phyloP scores from a whole-genome alignment of 2,329 filamentous ascomycete genomes.

The Fusarium scirpi region DNA sequence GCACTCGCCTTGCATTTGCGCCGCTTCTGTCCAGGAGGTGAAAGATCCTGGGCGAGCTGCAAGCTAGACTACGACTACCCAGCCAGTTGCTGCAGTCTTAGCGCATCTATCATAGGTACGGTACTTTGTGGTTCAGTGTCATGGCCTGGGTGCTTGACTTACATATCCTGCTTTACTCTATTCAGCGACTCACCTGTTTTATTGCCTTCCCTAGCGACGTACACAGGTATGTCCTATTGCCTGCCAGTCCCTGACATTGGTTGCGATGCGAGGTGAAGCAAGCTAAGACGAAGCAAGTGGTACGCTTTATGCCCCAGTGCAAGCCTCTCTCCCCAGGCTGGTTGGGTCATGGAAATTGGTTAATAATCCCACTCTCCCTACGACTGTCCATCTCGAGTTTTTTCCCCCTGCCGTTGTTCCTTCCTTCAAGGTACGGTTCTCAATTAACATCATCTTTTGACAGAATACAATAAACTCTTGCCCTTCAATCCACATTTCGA shows the following conservation, averaged over 20 bases:
- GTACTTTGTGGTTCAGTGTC: not conserved
- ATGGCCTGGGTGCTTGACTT: not conserved
- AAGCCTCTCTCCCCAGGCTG: constrained; percentile 7
- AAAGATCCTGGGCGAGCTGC: constrained; percentile 10
- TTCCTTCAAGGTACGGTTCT: not conserved
- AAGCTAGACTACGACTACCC: not conserved
- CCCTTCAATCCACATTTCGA: not conserved
- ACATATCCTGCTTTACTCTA: constrained; percentile 7
- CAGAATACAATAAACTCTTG: not conserved
- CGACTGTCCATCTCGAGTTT: not conserved
- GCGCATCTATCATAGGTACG: not conserved
- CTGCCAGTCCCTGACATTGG: constrained; percentile 14
- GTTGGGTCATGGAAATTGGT: constrained; percentile 8
- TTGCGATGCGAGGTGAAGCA: constrained; percentile 4
- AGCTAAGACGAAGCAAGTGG: not conserved
- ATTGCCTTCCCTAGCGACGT: not conserved
- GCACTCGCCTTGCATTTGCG: constrained; percentile 7
- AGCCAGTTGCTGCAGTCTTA: not conserved
- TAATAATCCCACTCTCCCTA: constrained; percentile 23
- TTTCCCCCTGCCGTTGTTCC: not conserved
- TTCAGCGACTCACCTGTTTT: constrained; percentile 8
- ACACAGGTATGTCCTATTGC: constrained; percentile 4
- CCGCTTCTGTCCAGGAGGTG: not conserved
- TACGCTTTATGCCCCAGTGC: constrained; percentile 7
- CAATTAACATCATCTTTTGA: not conserved